A percentile compares a stretch with the other conserved stretches of the same genome.
Conservation (phyloP, 2,329 filamentous ascomycete species). For the Shiraia sp. region DNA sequence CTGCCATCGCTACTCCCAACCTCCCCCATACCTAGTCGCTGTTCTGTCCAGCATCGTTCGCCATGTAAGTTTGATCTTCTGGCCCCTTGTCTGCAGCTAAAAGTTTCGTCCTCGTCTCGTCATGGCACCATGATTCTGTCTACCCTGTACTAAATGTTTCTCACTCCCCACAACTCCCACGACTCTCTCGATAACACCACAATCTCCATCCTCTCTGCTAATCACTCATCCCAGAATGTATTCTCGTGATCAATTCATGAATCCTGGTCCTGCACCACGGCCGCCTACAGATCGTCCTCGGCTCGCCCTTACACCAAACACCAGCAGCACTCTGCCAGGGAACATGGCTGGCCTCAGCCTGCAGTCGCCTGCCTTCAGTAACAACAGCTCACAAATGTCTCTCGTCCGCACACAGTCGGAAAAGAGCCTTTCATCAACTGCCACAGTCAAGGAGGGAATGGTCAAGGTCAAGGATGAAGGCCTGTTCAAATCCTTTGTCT, state of each 20-base stretch:
- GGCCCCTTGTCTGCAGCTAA: slow-evolving; percentile 5
- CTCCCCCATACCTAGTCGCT: slow-evolving; percentile 6
- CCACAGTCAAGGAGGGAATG: slow-evolving; percentile 66
- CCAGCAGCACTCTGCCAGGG: slow-evolving; percentile 67
- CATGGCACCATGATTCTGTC: too few relatives aligned
- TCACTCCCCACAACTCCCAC: neutral
- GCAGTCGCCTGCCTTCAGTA: slow-evolving; percentile 57
- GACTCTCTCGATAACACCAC: slow-evolving; percentile 2
- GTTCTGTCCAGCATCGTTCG: slow-evolving; percentile 23
- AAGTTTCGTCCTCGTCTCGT: too few relatives aligned
- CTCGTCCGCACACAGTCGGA: slow-evolving; percentile 49
- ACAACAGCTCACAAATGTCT: slow-evolving; percentile 44
- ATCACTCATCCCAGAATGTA: slow-evolving; percentile 56
- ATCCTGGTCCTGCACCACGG: slow-evolving; percentile 90
- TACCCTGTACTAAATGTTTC: neutral
- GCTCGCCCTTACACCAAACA: slow-evolving; percentile 76
- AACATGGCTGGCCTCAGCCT: slow-evolving; percentile 81
- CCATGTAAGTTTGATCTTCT: slow-evolving; percentile 34
- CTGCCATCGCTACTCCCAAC: slow-evolving; percentile 13
- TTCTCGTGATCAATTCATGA: slow-evolving; percentile 79
- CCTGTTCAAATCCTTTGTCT: slow-evolving; percentile 77
- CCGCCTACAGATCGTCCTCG: slow-evolving; percentile 84
- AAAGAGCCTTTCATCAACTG: slow-evolving; percentile 38
- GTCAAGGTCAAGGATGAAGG: slow-evolving; percentile 89
- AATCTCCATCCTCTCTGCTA: too few relatives aligned